Conservation (phyloP, 2,329 filamentous ascomycete genomes). For the Claviceps fusiformis region DNA sequence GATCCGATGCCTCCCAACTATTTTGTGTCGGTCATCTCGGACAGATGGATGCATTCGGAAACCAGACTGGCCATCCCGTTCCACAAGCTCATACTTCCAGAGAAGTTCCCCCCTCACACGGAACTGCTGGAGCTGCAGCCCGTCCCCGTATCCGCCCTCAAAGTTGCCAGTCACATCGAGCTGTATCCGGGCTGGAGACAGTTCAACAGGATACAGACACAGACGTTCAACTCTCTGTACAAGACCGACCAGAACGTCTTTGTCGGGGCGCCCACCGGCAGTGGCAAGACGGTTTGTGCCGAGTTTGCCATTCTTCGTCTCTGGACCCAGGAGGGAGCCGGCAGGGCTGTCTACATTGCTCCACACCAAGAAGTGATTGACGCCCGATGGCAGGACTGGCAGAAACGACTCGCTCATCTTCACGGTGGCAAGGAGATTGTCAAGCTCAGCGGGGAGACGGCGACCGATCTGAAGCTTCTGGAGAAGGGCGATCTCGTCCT, state of each 20-base stretch:
- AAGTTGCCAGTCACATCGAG: constrained; percentile 66
- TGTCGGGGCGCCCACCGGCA: constrained; percentile 81
- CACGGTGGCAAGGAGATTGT: constrained; percentile 79
- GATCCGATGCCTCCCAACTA: constrained; percentile 99
- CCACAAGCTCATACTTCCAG: constrained; percentile 84
- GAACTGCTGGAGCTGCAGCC: constrained; percentile 85
- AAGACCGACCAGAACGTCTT: constrained; percentile 89
- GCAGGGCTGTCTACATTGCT: constrained; percentile 83
- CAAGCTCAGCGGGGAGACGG: constrained; percentile 87
- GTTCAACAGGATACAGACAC: constrained; percentile 97
- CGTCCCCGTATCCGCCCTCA: constrained; percentile 76
- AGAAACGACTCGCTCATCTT: constrained; percentile 56
- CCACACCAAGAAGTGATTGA: constrained; percentile 92
- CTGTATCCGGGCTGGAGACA: constrained; percentile 74
- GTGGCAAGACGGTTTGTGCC: constrained; percentile 92
- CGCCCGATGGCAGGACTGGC: constrained; percentile 70
- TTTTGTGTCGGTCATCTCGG: constrained; percentile 88
- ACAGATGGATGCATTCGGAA: constrained; percentile 97
- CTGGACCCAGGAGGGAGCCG: constrained; percentile 48
- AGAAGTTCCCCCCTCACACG: constrained; percentile 91
- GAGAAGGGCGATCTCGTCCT: constrained; percentile 80
- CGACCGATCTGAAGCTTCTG: constrained; percentile 76
- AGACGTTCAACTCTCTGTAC: constrained; percentile 89
- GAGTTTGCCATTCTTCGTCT: constrained; percentile 85
- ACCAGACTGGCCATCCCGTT: constrained; percentile 88